phyloP scores from a whole-genome alignment of 2,329 filamentous ascomycete genomes.

The Clonostachys byssicola region DNA sequence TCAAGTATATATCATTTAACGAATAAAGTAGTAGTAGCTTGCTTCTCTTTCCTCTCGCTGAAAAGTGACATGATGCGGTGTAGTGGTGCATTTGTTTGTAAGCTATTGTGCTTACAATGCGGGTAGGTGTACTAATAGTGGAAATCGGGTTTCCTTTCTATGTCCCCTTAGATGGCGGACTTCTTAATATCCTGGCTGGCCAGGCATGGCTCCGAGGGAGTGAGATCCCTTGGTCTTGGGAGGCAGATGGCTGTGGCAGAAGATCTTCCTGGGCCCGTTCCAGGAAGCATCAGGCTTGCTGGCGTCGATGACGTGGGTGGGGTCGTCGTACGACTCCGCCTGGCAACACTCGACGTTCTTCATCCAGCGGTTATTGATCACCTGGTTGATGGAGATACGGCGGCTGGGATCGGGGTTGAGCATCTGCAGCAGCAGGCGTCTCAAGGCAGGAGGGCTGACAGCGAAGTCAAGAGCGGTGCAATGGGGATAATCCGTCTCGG shows the following conservation, averaged over 20 bases:
- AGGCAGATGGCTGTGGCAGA: conserved; percentile 55
- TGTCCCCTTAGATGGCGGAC: not conserved
- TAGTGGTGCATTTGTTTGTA: not conserved
- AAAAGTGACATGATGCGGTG: not conserved
- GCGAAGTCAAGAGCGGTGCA: conserved; percentile 60
- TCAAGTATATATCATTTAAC: too few relatives aligned
- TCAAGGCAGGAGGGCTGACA: conserved; percentile 64
- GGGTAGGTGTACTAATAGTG: too few relatives aligned
- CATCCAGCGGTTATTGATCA: conserved; percentile 68
- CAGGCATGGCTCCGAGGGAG: conserved; percentile 51
- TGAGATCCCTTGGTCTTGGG: conserved; percentile 38
- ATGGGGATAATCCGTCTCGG: conserved; percentile 62
- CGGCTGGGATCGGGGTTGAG: conserved; percentile 71
- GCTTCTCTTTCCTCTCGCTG: too few relatives aligned
- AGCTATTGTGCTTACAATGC: not conserved
- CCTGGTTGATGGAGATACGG: conserved; percentile 65
- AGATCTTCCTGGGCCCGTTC: conserved; percentile 43
- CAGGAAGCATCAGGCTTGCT: conserved; percentile 46
- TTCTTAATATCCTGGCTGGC: conserved; percentile 46
- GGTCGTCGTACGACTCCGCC: conserved; percentile 64
- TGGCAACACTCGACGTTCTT: conserved; percentile 77
- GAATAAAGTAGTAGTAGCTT: too few relatives aligned
- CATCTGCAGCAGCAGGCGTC: conserved; percentile 74
- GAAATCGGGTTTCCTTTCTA: not conserved
- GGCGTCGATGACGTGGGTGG: conserved; percentile 55